Base-by-base conservation (phyloP, 306 rosid species). In the Ceratonia siliqua region DNA sequence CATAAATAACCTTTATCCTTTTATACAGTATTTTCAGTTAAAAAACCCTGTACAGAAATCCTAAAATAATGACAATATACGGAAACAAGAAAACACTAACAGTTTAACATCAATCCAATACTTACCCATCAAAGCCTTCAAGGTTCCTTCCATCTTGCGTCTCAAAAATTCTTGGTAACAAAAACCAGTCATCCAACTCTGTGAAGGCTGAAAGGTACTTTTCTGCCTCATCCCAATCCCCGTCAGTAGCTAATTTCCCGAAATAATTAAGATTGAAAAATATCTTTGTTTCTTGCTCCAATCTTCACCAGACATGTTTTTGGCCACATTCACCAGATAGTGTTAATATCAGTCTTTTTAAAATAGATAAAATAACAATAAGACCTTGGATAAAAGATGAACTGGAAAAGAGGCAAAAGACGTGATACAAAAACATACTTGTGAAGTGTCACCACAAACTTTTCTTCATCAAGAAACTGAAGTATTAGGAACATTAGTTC, bases 401-500 rank as follows among this genome's bases (percentile, higher is more conserved):
- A 5, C 4, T 10, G 7, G 7, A 3, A n/a, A 55, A n/a, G 9
- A 68, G 15, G 55, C 28, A 28, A 28, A 17, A 22, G 43, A 22
- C 28, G 28, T 28, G 24, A 25, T 17, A 48, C 14, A 17, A 18
- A 11, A 56, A 28, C 54, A 42, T 57, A 72, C 77, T 72, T 72
- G 68, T 56, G 67, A 72, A 46, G 55, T 14, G 77, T 72, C 68
- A 48, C 14, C 43, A 9, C 57, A 32, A 72, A 72, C 2, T 41
- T 72, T 58, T 57, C 77, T 72, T 72, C 77, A 27, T 41, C 77
- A 42, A 72, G 77, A 72, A 72, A 72, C 57, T 72, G 77, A 27
- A 56, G 57, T 39, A 72, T 72, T 45, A 72, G 57, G 56, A 57
- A 72, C 25, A 42, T 58, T 41, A 72, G 42, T 72, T 72, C 77